phyloP scores from a whole-genome alignment of 176 grass and related monocot genomes.

The Zoysia pacifica region DNA sequence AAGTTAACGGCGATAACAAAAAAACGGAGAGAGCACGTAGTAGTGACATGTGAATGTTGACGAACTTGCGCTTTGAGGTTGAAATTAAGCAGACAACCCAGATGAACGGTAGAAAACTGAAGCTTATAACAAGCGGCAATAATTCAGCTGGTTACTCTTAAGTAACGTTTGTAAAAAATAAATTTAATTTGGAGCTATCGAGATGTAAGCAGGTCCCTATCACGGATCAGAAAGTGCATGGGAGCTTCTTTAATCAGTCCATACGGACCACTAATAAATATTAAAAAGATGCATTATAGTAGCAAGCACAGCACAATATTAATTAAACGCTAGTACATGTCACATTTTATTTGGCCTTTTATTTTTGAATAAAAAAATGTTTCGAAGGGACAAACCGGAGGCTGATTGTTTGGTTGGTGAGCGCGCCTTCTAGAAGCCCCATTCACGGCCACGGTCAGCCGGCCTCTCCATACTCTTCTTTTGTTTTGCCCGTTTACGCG shows the following conservation, averaged over 20 bases:
- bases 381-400: background rate
- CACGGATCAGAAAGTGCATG: background rate
- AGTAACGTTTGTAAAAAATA: no score
- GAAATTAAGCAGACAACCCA: background rate
- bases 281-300: background rate
- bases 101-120: background rate
- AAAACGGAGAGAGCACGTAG: no score
- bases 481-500: background rate
- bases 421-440: slow-evolving; percentile 32
- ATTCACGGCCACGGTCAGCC: background rate
- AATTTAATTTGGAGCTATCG: background rate
- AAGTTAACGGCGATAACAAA: no score
- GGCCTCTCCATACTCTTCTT: background rate
- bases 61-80: background rate
- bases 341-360: background rate
- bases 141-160: background rate
- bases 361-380: background rate
- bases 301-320: background rate
- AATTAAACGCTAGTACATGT: slow-evolving; percentile 5
- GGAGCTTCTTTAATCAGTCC: background rate
- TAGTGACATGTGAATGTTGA: no score
- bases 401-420: background rate
- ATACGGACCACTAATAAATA: no score
- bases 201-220: background rate
- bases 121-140: background rate